Base-by-base conservation (phyloP, 1,284 basidiomycete genomes). In the Ustilago tritici region DNA sequence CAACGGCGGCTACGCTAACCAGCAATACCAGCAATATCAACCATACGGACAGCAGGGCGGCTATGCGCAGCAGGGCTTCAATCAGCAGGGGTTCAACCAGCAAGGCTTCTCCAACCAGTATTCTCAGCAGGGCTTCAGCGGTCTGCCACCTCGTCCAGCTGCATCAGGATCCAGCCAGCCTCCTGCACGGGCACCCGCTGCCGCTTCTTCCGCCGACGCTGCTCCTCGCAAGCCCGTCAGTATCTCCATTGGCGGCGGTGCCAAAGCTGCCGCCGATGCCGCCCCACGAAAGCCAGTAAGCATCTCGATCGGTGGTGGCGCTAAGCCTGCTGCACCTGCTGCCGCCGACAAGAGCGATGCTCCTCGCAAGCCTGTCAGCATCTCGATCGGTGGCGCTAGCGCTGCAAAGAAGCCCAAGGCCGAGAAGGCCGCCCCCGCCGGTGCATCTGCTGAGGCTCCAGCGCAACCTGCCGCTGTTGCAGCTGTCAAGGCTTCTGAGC, bases 211-310 rank as follows among this genome's bases (percentile, higher is more conserved):
- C 17, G 58, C 70, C 28, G 52, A 74, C 46, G 69, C 66, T 31
- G 70, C 75, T 40, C 63, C 78, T 12, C 69, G 80, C 43, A 83
- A 84, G 64, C 81, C 84, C 23, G 83, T 84, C 61, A 84, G 79
- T 66, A 82, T 84, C 56, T 84, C 82, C n/a, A 76, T 84, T 31
- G 83, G 83, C 32, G 82, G 80, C n/a, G 79, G 70, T n/a, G 78
- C 79, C 55, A 68, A 67, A 56, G 57, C 64, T 56, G 59, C 66
- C 35, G 72, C 67, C 17, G 56, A 58, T 41, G 70, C 67, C 23
- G 73, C 73, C 23, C 67, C 67, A 12, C 67, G 72, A 47, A 76
- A 76, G 74, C 74, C 74, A 15, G 74, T 76, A 35, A 84, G 80
- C 70, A 80, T 85, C 49, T 85, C 83, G 23, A 76, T 85, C 32